Base-by-base conservation (phyloP, 331 rosid species). In the Telfairia occidentalis region DNA sequence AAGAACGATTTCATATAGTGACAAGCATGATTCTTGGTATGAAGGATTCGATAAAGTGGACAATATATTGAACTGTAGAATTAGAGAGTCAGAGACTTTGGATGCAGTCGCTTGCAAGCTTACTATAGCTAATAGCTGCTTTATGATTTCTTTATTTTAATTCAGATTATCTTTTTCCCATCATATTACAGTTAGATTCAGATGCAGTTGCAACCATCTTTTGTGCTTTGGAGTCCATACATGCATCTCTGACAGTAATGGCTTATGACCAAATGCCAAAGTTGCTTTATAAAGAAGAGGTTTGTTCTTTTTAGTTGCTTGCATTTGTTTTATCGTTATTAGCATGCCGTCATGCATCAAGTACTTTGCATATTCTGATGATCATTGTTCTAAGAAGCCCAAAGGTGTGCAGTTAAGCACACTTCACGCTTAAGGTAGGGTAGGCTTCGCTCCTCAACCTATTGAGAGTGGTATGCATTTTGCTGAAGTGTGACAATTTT, bases 281-380 rank as follows among this genome's bases (percentile, higher is more conserved):
- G 83, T 95, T 90, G 77, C 86, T 95, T 52, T 92, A 92, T 83
- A 95, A 95, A 71, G 99, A 95, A 90, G 97, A 95, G 97, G 99
- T 90, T 37, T 2, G 50, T 73, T 52, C 40, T 71, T 32, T 32
- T 82, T 45, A 49, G 63, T 40, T 74, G 70, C 37, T 57, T 35
- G 52, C 28, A 23, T 50, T 43, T 18, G 32, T 73, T 15, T 35
- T 32, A 72, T 49, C 13, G 40, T 32, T 11, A 55, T 69, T 58
- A 49, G 52, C 50, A 58, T 65, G 61, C 58, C 58, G 37, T 46
- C 13, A 55, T 32, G 54, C 50, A 71, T 15, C 76, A 67, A 38
- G 54, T 49, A 64, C 32, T 64, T 73, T 23, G 71, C 24, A 26
- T 38, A 13, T 9, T 48, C 52, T 64, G 21, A 7, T 2, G 66